Evolutionary conservation across 2,329 filamentous ascomycete species (phyloP), one percentile per base, ranked within the genome.

Genomic region (Salinomyces thailandicus): DNA sequence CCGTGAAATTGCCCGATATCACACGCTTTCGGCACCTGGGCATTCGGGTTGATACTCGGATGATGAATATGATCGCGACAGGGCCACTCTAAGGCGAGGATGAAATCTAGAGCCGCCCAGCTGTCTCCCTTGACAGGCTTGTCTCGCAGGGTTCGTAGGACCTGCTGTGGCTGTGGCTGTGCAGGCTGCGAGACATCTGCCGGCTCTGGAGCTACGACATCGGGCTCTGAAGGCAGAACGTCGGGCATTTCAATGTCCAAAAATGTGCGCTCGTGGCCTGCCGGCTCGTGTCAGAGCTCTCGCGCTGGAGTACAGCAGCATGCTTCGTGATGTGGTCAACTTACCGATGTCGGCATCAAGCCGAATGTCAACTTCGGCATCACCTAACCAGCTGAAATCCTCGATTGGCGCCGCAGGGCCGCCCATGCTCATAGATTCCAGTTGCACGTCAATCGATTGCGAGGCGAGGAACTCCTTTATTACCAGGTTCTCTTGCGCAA

Each of bases 51-150:
- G 24, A 50, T 45, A 16, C 32, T 36, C 14, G 22, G 11, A 36
- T 51, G 49, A 8, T 33, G 27, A 2, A 44, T 33, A 32, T 50
- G 49, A 11, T 38, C 37, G 14, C 42, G 39, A 33, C 49, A 51
- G 13, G 42, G 41, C 36, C 43, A 47, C 35, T 51, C 49, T 8
- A 51, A 37, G 13, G 46, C 46, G 5, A 50, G 33, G 15, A 51
- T 51, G 41, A 51, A 51, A 31, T 51, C 49, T 7, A 51, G 31
- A 11, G 49, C 49, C 4, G 44, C 49, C 44, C 45, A 42, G 12
- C 35, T 39, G 17, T 44, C 41, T 15, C 5, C 14, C 3, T 31
- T 4, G 9, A 3, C 28, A 31, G 28, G 4, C n/a, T n/a, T n/a
- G n/a, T n/a, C n/a, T n/a, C n/a, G n/a, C n/a, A n/a, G n/a, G n/a